phyloP scores from a whole-genome alignment of 2,329 filamentous ascomycete genomes.

The Cordyceps fumosorosea region DNA sequence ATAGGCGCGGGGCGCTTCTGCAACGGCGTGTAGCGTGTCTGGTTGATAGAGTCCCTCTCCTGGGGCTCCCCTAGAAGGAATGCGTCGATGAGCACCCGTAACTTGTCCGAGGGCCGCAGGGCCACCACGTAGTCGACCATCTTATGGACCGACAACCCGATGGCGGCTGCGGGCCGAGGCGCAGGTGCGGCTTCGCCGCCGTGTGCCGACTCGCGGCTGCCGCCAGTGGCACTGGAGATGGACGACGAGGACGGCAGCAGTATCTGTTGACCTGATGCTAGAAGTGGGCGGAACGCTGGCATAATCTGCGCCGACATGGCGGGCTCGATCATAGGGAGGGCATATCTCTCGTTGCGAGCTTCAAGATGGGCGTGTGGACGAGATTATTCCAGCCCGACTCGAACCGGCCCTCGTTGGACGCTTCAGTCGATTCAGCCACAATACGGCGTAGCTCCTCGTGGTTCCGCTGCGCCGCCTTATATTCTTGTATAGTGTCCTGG shows the following conservation, averaged over 20 bases:
- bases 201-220: neutral
- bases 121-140: neutral
- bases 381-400: neutral
- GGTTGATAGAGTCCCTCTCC: neutral
- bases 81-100: neutral
- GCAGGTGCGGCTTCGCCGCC: neutral
- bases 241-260: neutral
- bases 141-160: neutral
- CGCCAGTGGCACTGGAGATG: neutral
- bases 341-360: neutral
- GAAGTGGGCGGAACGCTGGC: neutral
- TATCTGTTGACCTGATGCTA: neutral
- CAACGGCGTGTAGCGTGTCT: neutral
- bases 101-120: neutral
- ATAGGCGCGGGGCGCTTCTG: neutral
- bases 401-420: neutral
- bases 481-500: neutral
- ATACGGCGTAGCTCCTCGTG: neutral
- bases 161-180: neutral
- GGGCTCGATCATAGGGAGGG: neutral
- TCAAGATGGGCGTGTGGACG: neutral
- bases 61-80: neutral
- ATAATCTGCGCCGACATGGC: neutral
- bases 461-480: neutral
- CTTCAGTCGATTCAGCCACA: neutral